A percentile compares a stretch with the other conserved stretches of the same genome.
Evolutionary conservation across 1,284 basidiomycete species (phyloP).

Genomic region (Melampsora larici-populina): DNA sequence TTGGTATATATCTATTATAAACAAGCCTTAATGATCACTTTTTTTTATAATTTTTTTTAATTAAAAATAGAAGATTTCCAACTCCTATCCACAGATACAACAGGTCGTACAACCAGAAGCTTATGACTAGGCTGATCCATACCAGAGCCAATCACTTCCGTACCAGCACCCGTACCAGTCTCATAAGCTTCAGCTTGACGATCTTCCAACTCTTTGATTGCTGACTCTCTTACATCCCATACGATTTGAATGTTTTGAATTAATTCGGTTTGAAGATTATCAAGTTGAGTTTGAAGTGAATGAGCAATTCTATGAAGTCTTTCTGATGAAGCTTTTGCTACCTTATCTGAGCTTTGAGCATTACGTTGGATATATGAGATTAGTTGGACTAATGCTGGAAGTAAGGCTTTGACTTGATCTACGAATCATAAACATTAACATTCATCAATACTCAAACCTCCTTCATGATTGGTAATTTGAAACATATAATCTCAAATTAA

Average conservation of each 20-base stretch:
- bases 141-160: neutral
- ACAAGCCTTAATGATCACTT: too few relatives aligned
- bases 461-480: neutral
- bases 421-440: slow-evolving; percentile 5
- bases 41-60: too few relatives aligned
- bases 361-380: slow-evolving; percentile 5
- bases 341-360: neutral
- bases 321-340: neutral
- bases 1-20: too few relatives aligned
- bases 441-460: neutral
- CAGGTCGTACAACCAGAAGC: neutral
- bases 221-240: slow-evolving; percentile 21
- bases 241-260: neutral
- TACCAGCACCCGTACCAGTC: neutral
- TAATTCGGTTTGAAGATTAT: slow-evolving; percentile 21
- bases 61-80: slow-evolving; percentile 27
- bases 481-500: neutral
- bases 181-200: neutral
- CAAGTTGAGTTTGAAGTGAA: slow-evolving; percentile 5
- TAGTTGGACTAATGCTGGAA: slow-evolving; percentile 22
- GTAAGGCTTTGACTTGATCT: slow-evolving; percentile 13
- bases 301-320: neutral
- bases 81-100: neutral
- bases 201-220: neutral
- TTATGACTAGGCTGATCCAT: neutral